Evolutionary conservation across 1,284 basidiomycete species (phyloP).

Genomic region (Pulveroboletus sp.): DNA sequence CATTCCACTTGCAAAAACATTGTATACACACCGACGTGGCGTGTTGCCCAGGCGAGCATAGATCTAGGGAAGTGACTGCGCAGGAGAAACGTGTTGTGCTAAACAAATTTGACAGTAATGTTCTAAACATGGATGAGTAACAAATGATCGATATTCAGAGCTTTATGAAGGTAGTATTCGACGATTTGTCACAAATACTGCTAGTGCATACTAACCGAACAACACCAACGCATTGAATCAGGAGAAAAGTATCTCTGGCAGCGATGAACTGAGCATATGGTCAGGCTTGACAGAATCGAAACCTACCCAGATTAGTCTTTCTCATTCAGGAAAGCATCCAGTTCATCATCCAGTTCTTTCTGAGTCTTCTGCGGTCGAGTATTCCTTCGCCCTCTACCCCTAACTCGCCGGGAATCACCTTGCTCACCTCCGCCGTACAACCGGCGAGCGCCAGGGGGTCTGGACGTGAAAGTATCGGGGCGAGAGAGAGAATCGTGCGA

Average conservation of each 20-base stretch:
- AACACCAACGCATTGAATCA: neutral
- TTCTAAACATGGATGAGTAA: neutral
- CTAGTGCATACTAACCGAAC: constrained; percentile 3
- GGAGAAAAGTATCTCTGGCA: neutral
- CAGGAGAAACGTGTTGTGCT: neutral
- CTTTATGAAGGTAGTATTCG: constrained; percentile 17
- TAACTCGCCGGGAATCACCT: constrained; percentile 21
- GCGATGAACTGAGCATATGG: constrained; percentile 9
- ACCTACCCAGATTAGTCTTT: constrained; percentile 32
- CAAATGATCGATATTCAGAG: neutral
- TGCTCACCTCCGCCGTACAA: constrained; percentile 25
- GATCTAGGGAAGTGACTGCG: neutral
- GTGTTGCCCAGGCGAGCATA: neutral
- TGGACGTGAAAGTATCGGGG: constrained; percentile 10
- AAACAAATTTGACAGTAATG: neutral
- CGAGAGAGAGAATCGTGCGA: constrained; percentile 38
- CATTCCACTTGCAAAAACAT: neutral
- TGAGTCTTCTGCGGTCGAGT: constrained; percentile 56
- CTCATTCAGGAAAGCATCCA: constrained; percentile 71
- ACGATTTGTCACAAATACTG: constrained; percentile 2
- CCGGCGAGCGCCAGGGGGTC: constrained; percentile 22
- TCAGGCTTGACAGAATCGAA: neutral
- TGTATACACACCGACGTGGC: too few relatives aligned
- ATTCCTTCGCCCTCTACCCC: constrained; percentile 35
- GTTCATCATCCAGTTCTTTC: constrained; percentile 73